These are phyloP conservation scores for Fragilaria radians DNA, from an alignment of 108 stramenopile species.

Conservation along the genomic window DNA sequence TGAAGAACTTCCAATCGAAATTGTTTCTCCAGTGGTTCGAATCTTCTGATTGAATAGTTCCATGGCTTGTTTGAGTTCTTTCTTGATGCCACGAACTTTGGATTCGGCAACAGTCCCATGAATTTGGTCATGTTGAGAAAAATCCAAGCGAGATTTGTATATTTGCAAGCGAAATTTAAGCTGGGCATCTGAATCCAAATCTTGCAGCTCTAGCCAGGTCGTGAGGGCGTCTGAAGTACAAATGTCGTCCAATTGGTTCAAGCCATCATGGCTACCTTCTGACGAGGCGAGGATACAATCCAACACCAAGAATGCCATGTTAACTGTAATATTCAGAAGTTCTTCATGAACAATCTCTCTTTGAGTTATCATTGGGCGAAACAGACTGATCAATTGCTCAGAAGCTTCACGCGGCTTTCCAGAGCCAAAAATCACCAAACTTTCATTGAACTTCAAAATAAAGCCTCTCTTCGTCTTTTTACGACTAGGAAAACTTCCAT, in stretches of 20 bases:
- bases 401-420: slow-evolving; percentile 12
- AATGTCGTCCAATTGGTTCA: slow-evolving; percentile 1
- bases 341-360: slow-evolving; percentile 9
- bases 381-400: slow-evolving; percentile 1
- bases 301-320: slow-evolving; percentile 32
- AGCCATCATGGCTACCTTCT: slow-evolving; percentile 2
- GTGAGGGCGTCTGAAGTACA: slow-evolving; percentile 1
- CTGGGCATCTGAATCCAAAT: slow-evolving; percentile 15
- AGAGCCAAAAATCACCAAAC: slow-evolving; percentile 17
- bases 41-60: slow-evolving; percentile 78
- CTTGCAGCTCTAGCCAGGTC: slow-evolving; percentile 15
- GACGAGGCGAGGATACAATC: slow-evolving; percentile 22
- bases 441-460: slow-evolving; percentile 30
- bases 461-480: slow-evolving; percentile 10
- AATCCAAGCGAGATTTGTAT: slow-evolving; percentile 24
- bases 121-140: slow-evolving; percentile 11
- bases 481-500: slow-evolving; percentile 5
- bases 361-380: slow-evolving; percentile 9
- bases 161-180: slow-evolving; percentile 36
- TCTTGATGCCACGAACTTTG: slow-evolving; percentile 42
- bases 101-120: slow-evolving; percentile 18
- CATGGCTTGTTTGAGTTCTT: slow-evolving; percentile 81
- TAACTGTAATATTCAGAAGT: slow-evolving; percentile 16
- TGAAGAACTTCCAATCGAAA: slow-evolving; percentile 1
- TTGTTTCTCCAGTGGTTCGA: slow-evolving; percentile 5